These are phyloP conservation scores for Microbotryum silenes-acaulis DNA, from an alignment of 1,284 basidiomycete genomes.

Conservation along the genomic window DNA sequence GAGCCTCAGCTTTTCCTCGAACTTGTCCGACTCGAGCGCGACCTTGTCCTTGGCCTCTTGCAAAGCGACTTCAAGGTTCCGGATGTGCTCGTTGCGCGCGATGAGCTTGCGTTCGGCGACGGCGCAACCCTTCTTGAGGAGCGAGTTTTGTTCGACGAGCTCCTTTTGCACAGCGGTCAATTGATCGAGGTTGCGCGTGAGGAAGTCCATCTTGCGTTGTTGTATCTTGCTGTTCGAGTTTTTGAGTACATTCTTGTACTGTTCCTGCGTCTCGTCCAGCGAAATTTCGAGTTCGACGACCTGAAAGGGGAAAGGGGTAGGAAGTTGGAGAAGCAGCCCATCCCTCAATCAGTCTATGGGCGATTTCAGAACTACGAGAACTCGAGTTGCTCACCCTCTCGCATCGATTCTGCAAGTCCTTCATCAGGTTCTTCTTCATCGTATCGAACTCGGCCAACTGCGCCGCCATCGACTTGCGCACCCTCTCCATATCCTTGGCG, in stretches of 20 bases:
- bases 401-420: constrained; percentile 96
- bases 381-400: constrained; percentile 70
- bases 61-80: constrained; percentile 82
- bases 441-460: constrained; percentile 97
- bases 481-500: constrained; percentile 92
- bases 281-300: constrained; percentile 99
- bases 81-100: constrained; percentile 93
- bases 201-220: constrained; percentile 98
- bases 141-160: constrained; percentile 97
- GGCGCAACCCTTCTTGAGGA: constrained; percentile 94
- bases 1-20: constrained; percentile 82
- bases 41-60: constrained; percentile 89
- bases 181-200: constrained; percentile 95
- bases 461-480: constrained; percentile 90
- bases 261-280: constrained; percentile 95
- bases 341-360: constrained; percentile 11
- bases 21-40: constrained; percentile 86
- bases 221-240: constrained; percentile 97
- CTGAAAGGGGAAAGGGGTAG: constrained; percentile 44
- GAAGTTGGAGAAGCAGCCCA: constrained; percentile 1
- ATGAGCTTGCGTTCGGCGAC: constrained; percentile 93
- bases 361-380: constrained; percentile 7
- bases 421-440: constrained; percentile 97
- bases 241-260: constrained; percentile 96
- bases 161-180: constrained; percentile 94